These are phyloP conservation scores for Paraphaeosphaeria minitans DNA, from an alignment of 2,329 filamentous ascomycete genomes.

Conservation along the genomic window DNA sequence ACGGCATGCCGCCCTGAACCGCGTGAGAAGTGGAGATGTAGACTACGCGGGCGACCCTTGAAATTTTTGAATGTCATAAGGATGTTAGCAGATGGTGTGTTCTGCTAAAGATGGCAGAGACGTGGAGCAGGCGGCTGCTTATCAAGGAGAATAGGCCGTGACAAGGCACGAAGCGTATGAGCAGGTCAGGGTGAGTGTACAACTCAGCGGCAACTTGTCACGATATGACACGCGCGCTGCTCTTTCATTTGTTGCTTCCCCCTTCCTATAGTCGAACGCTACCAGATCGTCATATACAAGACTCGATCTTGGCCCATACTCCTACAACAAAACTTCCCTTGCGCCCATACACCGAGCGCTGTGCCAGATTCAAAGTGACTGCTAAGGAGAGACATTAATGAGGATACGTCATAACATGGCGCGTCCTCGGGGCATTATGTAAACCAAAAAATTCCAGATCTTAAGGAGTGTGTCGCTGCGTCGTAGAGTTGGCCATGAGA, in stretches of 20 bases:
- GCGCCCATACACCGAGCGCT: not conserved
- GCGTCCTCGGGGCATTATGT: slow-evolving; percentile 5
- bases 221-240: slow-evolving; percentile 2
- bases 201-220: slow-evolving; percentile 5
- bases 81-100: not conserved
- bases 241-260: not conserved
- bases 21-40: not conserved
- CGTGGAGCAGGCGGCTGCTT: not conserved
- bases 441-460: slow-evolving; percentile 8
- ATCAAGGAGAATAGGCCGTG: not conserved
- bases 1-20: not conserved
- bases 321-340: slow-evolving; percentile 1
- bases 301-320: not conserved
- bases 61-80: no score
- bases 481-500: slow-evolving; percentile 4
- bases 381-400: slow-evolving; percentile 7
- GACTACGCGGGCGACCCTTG: not conserved
- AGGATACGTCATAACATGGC: not conserved
- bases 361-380: not conserved
- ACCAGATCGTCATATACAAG: not conserved
- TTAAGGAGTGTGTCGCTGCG: slow-evolving; percentile 8
- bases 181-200: not conserved
- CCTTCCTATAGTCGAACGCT: not conserved
- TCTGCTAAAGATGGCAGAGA: not conserved
- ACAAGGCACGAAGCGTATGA: not conserved